Percentiles rank a stretch among this genome's conserved stretches.
These are phyloP conservation scores for Misopates orontium DNA, from an alignment of 257 asterid genomes.

Conservation along the genomic window DNA sequence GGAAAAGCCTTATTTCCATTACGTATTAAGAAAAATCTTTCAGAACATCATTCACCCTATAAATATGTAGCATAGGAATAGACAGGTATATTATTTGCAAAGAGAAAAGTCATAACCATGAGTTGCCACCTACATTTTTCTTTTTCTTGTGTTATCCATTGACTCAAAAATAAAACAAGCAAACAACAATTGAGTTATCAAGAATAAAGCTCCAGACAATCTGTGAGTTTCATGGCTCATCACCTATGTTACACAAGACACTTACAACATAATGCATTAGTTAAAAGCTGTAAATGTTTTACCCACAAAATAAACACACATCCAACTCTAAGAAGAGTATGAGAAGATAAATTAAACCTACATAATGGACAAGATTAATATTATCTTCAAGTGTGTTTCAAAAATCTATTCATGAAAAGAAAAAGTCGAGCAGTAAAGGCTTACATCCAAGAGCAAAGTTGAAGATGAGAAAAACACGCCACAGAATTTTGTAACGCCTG, in stretches of 20 bases:
- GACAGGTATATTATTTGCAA: not conserved
- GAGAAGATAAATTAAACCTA: not conserved
- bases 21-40: not conserved
- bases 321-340: not conserved
- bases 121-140: too few relatives aligned
- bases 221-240: not conserved
- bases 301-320: not conserved
- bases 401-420: not conserved
- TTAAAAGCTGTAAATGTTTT: not conserved
- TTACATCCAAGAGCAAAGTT: conserved; percentile 72
- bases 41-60: not conserved
- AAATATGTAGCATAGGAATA: not conserved
- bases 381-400: not conserved
- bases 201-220: conserved; percentile 1
- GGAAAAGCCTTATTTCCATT: not conserved
- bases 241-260: conserved; percentile 12
- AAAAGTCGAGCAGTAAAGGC: conserved; percentile 18
- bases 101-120: not conserved
- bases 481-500: conserved; percentile 49
- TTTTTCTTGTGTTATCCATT: too few relatives aligned
- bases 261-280: conserved; percentile 6
- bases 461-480: conserved; percentile 64
- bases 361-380: conserved; percentile 8
- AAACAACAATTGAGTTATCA: not conserved
- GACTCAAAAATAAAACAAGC: not conserved